Base-by-base conservation (phyloP, 257 asterid species). In the Plantago elongata region DNA sequence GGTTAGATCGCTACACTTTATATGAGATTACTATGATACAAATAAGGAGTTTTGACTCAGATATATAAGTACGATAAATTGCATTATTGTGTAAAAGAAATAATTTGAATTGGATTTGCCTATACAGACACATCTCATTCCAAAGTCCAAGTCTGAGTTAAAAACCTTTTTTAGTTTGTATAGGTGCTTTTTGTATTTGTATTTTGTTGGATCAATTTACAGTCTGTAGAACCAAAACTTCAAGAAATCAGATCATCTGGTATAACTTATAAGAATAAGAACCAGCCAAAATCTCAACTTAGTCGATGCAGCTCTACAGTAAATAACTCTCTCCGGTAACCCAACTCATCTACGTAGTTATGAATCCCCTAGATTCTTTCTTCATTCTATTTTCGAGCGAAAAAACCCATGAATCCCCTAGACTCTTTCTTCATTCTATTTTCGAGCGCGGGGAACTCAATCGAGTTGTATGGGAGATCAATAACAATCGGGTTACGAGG, bases 391-490 rank as follows among this genome's bases (percentile, higher is more conserved):
- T 79, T 62, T 81, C 96, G 15, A 89, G 90, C 5, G 97, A 78
- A 22, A 22, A 22, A 22, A 22, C 27, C 27, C 27, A 92, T 76
- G 64, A 89, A 83, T 54, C 99, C 94, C 80, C 84, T 92, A 69
- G 66, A 74, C 58, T 89, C 97, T 72, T 84, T 92, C 95, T 87
- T 87, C 85, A 83, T 89, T 81, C 88, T 81, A 52, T 64, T 79
- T 62, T 81, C 96, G 16, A 89, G 90, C 5, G 97, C 77, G 5
- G 99, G 96, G 81, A 89, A 92, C 45, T 83, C 95, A 1, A 92
- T 78, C 11, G 74, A 54, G 42, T 89, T 82, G 74, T 76, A 86
- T 30, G 96, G 94, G 57, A 85, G 78, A 72, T 86, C 91, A 13
- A 85, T 61, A 52, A 74, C 77, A 13, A 85, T 82, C 42, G 94